phyloP scores from a whole-genome alignment of 164 flowering plant species.

The Paratinospora sagittata region DNA sequence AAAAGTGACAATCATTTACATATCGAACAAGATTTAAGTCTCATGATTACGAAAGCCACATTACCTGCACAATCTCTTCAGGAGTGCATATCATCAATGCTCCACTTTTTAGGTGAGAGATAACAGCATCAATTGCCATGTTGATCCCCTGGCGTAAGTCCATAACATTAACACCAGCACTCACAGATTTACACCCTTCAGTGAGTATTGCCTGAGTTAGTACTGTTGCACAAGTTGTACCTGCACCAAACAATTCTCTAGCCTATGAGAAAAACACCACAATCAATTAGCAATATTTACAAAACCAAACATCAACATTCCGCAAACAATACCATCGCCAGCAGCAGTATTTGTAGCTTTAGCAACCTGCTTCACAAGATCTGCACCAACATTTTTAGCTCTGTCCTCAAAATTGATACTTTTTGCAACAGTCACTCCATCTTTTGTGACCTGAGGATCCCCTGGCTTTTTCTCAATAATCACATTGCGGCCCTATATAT shows the following conservation, averaged over 20 bases:
- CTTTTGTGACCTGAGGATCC: conserved; percentile 79
- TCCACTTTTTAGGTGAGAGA: conserved; percentile 59
- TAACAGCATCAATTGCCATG: conserved; percentile 74
- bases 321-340: conserved; percentile 73
- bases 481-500: conserved; percentile 73
- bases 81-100: conserved; percentile 89
- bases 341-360: conserved; percentile 76
- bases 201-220: conserved; percentile 80
- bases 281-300: not conserved
- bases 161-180: conserved; percentile 88
- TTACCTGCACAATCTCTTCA: conserved; percentile 86
- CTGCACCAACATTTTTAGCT: conserved; percentile 81
- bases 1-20: not conserved
- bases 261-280: not conserved
- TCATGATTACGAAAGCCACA: not conserved
- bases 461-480: conserved; percentile 58
- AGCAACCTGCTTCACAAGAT: conserved; percentile 90
- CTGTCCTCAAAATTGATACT: conserved; percentile 67
- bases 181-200: conserved; percentile 87
- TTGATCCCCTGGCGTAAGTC: conserved; percentile 74
- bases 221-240: conserved; percentile 94
- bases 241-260: conserved; percentile 30
- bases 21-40: not conserved
- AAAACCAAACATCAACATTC: not conserved
- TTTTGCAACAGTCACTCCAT: conserved; percentile 92